Base-by-base conservation (phyloP, 1,139 yeast genomes). In the Yamadazyma blattariae region DNA sequence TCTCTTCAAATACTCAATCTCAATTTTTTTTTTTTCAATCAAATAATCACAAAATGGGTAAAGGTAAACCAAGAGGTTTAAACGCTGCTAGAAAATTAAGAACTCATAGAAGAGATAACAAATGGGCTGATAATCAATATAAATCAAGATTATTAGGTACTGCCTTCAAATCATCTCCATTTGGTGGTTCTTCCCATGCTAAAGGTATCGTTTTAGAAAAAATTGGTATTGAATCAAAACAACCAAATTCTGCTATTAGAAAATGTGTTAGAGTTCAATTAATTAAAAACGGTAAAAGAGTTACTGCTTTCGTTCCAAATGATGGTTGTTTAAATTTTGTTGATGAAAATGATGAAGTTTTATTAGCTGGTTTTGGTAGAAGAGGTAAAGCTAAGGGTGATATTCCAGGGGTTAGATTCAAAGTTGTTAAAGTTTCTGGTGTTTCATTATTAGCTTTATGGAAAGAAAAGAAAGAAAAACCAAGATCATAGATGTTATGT, bases 301-400 rank as follows among this genome's bases (percentile, higher is more conserved):
- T 94, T 61, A 92, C 98, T 66, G 99, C 99, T 72, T 94, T 94
- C 95, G 99, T 94, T 70, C 98, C 99, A 76, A 92, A 92, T 67
- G 99, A 94, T 77, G 99, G 99, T 90, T 94, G 98, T 84, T 79
- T 90, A 74, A 92, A 92, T 92, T 92, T 84, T 61, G 97, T 92
- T 63, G 98, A 92, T 70, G 97, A 92, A 81, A 92, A 92, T 82
- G 97, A 92, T 79, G 97, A 92, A 77, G 98, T 92, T 61, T 81
- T 92, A 67, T 80, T 92, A 63, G 97, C 99, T 64, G 99, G 99
- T 82, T 94, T 94, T 88, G 99, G 99, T 87, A 89, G 98, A 81
- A 92, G 96, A 85, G 99, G 99, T 82, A 92, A 92, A 85, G 98
- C 99, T 72, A 94, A 94, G 96, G 98, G 99, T 84, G 98, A 92